phyloP scores from a whole-genome alignment of 352 stramenopile species.

The Phytophthora syringae region DNA sequence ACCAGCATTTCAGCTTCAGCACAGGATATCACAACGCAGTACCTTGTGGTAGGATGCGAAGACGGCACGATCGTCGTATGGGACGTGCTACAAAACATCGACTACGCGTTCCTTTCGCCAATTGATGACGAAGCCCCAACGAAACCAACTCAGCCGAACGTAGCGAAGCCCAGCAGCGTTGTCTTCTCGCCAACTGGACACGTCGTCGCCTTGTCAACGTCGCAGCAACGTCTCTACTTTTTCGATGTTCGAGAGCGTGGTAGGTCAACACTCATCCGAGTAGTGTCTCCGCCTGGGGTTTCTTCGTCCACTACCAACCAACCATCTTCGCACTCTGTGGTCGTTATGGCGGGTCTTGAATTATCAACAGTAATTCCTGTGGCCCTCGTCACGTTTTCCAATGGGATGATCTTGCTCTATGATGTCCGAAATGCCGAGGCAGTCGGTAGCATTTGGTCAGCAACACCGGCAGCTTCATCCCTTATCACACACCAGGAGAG shows the following conservation, averaged over 20 bases:
- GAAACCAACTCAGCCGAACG: background rate
- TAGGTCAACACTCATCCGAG: slow-evolving; percentile 36
- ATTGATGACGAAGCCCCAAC: background rate
- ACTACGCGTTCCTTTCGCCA: slow-evolving; percentile 41
- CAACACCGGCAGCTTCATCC: background rate
- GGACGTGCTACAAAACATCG: slow-evolving; percentile 54
- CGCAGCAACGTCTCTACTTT: slow-evolving; percentile 49
- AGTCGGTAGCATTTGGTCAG: slow-evolving; percentile 43
- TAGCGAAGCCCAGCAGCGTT: slow-evolving; percentile 16
- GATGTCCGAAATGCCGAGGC: slow-evolving; percentile 52
- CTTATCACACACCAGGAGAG: background rate
- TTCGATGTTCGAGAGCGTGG: slow-evolving; percentile 44
- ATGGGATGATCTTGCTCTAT: slow-evolving; percentile 52
- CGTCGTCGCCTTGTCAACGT: slow-evolving; percentile 46
- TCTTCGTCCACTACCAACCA: slow-evolving; percentile 5
- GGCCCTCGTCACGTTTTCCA: slow-evolving; percentile 52
- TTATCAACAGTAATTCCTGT: slow-evolving; percentile 36
- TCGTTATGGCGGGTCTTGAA: slow-evolving; percentile 31
- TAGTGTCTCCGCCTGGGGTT: slow-evolving; percentile 28
- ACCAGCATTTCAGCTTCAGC: slow-evolving; percentile 41
- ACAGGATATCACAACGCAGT: slow-evolving; percentile 56
- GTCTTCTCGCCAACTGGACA: slow-evolving; percentile 27
- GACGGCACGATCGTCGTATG: slow-evolving; percentile 59
- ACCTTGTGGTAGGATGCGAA: slow-evolving; percentile 49
- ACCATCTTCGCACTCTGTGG: slow-evolving; percentile 2